Evolutionary conservation across 495 filamentous ascomycete species (phyloP), one percentile per base, ranked within the genome.

Genomic region (Aspergillus incahuasiensis): DNA sequence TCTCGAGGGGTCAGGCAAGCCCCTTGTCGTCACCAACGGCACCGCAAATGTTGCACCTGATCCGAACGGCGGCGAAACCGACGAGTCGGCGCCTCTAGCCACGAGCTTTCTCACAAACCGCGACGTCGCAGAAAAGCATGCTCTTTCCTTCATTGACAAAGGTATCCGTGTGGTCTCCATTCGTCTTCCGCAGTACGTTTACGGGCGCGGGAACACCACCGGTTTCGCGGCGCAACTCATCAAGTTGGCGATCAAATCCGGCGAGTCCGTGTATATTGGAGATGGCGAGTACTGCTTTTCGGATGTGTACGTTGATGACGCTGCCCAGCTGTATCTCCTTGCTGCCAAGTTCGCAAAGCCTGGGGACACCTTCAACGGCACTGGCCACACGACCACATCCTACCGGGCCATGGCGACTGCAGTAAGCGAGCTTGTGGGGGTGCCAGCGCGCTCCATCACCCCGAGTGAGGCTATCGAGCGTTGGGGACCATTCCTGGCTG

Each of bases 231-330:
- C 66, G 1, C 54, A 51, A 51, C 54, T 76, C 3, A 60, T 72
- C 42, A 55, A 57, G 9, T 47, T 67, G 12, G 78, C 74, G 3
- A 57, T 54, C 0, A 39, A 62, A 9, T 70, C 69, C 15, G 68
- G 67, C 15, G 58, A 67, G 25, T 67, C 69, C 0, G 60, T 64
- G 1, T 81, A 79, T 57, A 51, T 80, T 13, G 73, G 64, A n/a
- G 68, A 73, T 6, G 79, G 77, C 0, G 50, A 62, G 13, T 71
- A 74, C 46, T 65, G 69, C 30, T 77, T 74, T 68, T 69, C 70
- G 18, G 69, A 72, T 16, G 68, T 68, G 3, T 72, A 79, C 52
- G 60, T 68, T 4, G 48, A 61, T 9, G 79, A 81, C 56, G 66
- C 73, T 15, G 77, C 78, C 3, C 25, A 32, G 22, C 41, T 74